phyloP scores from a whole-genome alignment of 2,329 filamentous ascomycete genomes.

The Arthrobotrys pseudoclavata region DNA sequence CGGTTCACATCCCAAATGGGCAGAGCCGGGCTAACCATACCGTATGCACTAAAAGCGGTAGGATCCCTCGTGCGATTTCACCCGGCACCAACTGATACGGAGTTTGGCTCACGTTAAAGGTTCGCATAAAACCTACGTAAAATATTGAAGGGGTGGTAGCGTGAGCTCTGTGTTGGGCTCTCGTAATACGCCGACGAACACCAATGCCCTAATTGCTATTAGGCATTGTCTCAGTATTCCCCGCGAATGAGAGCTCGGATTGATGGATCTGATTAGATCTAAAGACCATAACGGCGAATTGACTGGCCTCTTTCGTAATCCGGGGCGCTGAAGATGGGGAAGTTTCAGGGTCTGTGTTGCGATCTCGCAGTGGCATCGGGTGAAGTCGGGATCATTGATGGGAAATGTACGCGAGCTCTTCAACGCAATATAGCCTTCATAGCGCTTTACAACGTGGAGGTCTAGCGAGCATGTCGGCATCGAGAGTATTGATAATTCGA shows the following conservation, averaged over 20 bases:
- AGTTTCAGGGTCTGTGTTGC: constrained; percentile 15
- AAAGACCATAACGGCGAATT: constrained; percentile 33
- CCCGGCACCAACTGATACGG: constrained; percentile 27
- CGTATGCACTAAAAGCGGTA: constrained; percentile 31
- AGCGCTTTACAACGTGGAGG: constrained; percentile 34
- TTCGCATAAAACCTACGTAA: constrained; percentile 57
- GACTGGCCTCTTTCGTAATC: constrained; percentile 19
- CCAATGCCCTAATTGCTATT: constrained; percentile 17
- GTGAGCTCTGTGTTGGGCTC: constrained; percentile 21
- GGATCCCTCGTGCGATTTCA: constrained; percentile 47
- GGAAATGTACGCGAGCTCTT: constrained; percentile 27
- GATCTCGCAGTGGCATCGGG: constrained; percentile 46
- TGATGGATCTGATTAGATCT: constrained; percentile 59
- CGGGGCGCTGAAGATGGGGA: constrained; percentile 17
- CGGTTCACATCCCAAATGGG: constrained; percentile 20
- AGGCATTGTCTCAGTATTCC: constrained; percentile 29
- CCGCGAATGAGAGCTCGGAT: constrained; percentile 31
- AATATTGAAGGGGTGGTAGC: constrained; percentile 26
- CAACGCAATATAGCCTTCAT: constrained; percentile 39
- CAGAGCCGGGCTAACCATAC: constrained; percentile 33
- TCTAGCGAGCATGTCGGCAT: background rate
- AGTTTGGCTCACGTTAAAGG: constrained; percentile 42
- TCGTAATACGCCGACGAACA: constrained; percentile 56
- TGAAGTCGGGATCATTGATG: constrained; percentile 42
- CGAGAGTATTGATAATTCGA: constrained; percentile 14